These are phyloP conservation scores for Argentina anserina DNA, from an alignment of 306 rosid genomes.

Conservation along the genomic window DNA sequence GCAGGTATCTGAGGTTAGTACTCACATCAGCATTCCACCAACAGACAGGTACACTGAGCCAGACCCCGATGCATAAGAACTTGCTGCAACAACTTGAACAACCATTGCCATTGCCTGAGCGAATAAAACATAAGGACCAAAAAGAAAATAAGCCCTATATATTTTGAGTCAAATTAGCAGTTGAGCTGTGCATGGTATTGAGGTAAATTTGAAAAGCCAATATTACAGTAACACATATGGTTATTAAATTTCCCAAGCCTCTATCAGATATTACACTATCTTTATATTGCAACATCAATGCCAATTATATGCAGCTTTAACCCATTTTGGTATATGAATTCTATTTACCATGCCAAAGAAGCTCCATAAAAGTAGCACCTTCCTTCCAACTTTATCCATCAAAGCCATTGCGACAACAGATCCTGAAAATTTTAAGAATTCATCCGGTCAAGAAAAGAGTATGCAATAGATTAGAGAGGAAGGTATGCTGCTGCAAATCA, in stretches of 20 bases:
- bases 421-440: constrained; percentile 44
- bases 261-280: not conserved
- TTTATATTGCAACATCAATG: not conserved
- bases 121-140: constrained; percentile 12
- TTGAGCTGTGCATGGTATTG: not conserved
- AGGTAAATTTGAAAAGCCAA: not conserved
- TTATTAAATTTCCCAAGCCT: not conserved
- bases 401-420: constrained; percentile 71
- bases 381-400: constrained; percentile 97
- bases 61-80: constrained; percentile 37
- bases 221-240: not conserved
- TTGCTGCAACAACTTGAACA: constrained; percentile 77
- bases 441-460: constrained; percentile 24
- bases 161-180: not conserved
- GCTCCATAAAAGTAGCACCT: constrained; percentile 85
- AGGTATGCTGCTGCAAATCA: constrained; percentile 16
- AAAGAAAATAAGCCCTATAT: not conserved
- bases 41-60: constrained; percentile 71
- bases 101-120: constrained; percentile 67
- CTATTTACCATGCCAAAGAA: constrained; percentile 87
- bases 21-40: constrained; percentile 95
- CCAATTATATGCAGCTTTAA: not conserved
- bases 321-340: not conserved
- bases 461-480: constrained; percentile 12
- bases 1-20: constrained; percentile 28